These are phyloP conservation scores for Pyrenochaeta sp. DNA, from an alignment of 2,329 filamentous ascomycete species.

Conservation along the genomic window DNA sequence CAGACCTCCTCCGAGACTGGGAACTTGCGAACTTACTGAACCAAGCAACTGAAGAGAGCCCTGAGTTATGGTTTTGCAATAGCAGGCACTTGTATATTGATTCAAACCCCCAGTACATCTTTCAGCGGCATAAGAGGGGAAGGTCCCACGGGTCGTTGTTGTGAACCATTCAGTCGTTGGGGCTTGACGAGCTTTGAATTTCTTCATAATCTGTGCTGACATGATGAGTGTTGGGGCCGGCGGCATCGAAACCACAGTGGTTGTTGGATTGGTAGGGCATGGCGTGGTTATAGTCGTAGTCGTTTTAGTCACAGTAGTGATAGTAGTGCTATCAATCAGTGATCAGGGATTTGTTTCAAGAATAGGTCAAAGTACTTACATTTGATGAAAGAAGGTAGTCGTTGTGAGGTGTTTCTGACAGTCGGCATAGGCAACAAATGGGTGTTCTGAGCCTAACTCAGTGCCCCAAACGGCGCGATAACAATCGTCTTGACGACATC, in stretches of 20 bases:
- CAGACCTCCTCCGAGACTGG: neutral
- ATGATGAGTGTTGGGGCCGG: neutral
- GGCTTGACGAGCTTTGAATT: slow-evolving; percentile 15
- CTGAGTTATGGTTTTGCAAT: slow-evolving; percentile 31
- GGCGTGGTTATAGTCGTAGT: slow-evolving; percentile 15
- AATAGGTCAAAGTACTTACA: slow-evolving; percentile 20
- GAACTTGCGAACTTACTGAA: slow-evolving; percentile 23
- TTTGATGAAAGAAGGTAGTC: slow-evolving; percentile 31
- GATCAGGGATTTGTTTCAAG: neutral
- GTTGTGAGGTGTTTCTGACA: slow-evolving; percentile 38
- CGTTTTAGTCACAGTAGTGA: slow-evolving; percentile 15
- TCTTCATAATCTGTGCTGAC: neutral
- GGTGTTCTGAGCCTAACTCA: slow-evolving; percentile 17
- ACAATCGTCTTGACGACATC: slow-evolving; percentile 35
- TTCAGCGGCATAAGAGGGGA: slow-evolving; percentile 34
- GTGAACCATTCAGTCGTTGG: slow-evolving; percentile 15
- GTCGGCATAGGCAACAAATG: slow-evolving; percentile 22
- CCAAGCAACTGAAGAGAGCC: slow-evolving; percentile 23
- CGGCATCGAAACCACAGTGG: slow-evolving; percentile 1
- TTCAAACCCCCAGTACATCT: slow-evolving; percentile 15
- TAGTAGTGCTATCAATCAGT: slow-evolving; percentile 8
- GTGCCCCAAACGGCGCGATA: slow-evolving; percentile 34
- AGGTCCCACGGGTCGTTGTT: slow-evolving; percentile 24
- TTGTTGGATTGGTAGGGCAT: slow-evolving; percentile 11
- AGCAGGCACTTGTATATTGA: slow-evolving; percentile 38